These are phyloP conservation scores for Colletotrichum costaricense DNA, from an alignment of 2,329 filamentous ascomycete genomes.

Conservation along the genomic window DNA sequence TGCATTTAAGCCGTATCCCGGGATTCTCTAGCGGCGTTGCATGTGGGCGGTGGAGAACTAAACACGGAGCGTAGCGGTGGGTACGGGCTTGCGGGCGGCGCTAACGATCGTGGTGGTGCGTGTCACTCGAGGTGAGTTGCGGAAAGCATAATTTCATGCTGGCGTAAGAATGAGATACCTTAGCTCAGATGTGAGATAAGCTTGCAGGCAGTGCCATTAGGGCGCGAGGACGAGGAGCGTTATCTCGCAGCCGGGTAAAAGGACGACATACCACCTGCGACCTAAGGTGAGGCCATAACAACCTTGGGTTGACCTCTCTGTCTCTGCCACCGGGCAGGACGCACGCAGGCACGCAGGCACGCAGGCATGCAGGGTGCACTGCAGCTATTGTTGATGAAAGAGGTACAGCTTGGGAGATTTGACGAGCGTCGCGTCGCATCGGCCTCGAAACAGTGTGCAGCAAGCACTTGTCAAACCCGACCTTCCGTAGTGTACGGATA, in stretches of 20 bases:
- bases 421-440: constrained; percentile 16
- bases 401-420: constrained; percentile 3
- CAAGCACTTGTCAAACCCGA: background rate
- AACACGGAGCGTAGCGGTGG: constrained; percentile 22
- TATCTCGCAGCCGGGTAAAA: constrained; percentile 18
- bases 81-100: constrained; percentile 12
- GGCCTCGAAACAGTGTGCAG: background rate
- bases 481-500: no score
- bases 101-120: constrained; percentile 23
- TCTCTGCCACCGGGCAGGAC: constrained; percentile 5
- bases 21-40: constrained; percentile 17
- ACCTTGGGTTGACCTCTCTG: background rate
- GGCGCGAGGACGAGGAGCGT: constrained; percentile 6
- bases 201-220: constrained; percentile 1
- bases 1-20: constrained; percentile 25
- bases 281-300: background rate
- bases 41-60: constrained; percentile 14
- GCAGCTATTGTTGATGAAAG: constrained; percentile 16
- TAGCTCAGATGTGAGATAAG: constrained; percentile 25
- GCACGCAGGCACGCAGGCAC: background rate
- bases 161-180: constrained; percentile 7
- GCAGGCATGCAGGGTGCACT: constrained; percentile 13
- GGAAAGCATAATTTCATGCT: constrained; percentile 27
- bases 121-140: constrained; percentile 22
- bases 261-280: constrained; percentile 1